Percentiles rank a stretch among this genome's conserved stretches.
Evolutionary conservation across 345 rosid genomes (phyloP).

Genomic region (Gossypium raimondii): DNA sequence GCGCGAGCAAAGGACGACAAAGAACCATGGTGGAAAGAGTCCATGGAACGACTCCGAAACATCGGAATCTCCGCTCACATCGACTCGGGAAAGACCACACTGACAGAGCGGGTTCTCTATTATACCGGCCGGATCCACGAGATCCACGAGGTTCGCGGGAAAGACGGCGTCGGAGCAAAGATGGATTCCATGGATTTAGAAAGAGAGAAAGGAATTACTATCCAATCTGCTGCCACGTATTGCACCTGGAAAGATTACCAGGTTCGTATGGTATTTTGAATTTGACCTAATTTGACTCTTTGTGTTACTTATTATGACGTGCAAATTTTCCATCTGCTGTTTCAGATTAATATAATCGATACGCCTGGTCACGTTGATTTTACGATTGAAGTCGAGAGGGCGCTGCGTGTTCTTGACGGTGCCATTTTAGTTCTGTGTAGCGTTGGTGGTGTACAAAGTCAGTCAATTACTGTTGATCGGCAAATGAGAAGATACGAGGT

Average conservation of each 20-base stretch:
- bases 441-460: slow-evolving; percentile 99
- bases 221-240: slow-evolving; percentile 97
- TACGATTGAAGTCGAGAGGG: slow-evolving; percentile 98
- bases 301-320: not conserved
- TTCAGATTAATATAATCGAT: slow-evolving; percentile 88
- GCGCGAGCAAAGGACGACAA: slow-evolving; percentile 80
- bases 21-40: slow-evolving; percentile 97
- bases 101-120: slow-evolving; percentile 82
- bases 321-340: not conserved
- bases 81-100: slow-evolving; percentile 96
- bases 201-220: slow-evolving; percentile 97
- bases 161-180: slow-evolving; percentile 96
- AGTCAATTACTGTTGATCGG: slow-evolving; percentile 95
- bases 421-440: slow-evolving; percentile 93
- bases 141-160: slow-evolving; percentile 97
- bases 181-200: slow-evolving; percentile 99
- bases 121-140: slow-evolving; percentile 97
- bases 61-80: slow-evolving; percentile 98
- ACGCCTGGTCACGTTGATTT: slow-evolving; percentile 99
- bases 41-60: slow-evolving; percentile 78
- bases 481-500: slow-evolving; percentile 99
- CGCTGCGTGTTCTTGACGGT: slow-evolving; percentile 91
- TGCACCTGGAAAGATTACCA: slow-evolving; percentile 92
- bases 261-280: slow-evolving; percentile 31
- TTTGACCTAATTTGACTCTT: not conserved